Conservation (phyloP, 169 alveolate species). For the Cryptosporidium bovis region DNA sequence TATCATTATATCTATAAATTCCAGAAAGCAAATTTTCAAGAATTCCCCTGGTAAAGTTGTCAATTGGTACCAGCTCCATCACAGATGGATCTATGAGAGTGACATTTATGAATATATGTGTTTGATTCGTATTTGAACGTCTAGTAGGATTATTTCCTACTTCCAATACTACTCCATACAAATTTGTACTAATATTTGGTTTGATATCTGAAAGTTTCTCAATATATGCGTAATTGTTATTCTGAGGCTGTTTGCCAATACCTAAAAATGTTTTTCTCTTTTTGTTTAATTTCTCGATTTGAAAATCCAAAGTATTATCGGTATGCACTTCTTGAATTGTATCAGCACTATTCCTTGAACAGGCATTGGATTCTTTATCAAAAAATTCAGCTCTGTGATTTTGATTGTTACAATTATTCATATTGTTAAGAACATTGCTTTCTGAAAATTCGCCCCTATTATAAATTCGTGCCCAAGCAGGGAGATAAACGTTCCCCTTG, state of each 20-base stretch:
- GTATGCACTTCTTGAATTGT: background rate
- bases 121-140: slow-evolving; percentile 17
- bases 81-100: slow-evolving; percentile 70
- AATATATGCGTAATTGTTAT: slow-evolving; percentile 18
- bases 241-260: background rate
- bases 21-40: slow-evolving; percentile 60
- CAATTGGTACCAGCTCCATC: slow-evolving; percentile 48
- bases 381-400: background rate
- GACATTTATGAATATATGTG: slow-evolving; percentile 55
- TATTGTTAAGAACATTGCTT: background rate
- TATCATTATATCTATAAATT: slow-evolving; percentile 20
- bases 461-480: slow-evolving; percentile 73
- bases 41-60: slow-evolving; percentile 5
- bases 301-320: background rate
- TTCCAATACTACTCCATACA: slow-evolving; percentile 61
- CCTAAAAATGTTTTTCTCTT: slow-evolving; percentile 15
- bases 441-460: background rate
- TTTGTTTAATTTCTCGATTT: background rate
- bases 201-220: slow-evolving; percentile 36
- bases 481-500: slow-evolving; percentile 66
- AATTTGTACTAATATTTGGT: slow-evolving; percentile 47
- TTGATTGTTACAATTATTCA: background rate
- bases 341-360: background rate
- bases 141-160: slow-evolving; percentile 69
- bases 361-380: background rate